phyloP scores from a whole-genome alignment of 2,329 filamentous ascomycete genomes.

The Pezicula radicicola region DNA sequence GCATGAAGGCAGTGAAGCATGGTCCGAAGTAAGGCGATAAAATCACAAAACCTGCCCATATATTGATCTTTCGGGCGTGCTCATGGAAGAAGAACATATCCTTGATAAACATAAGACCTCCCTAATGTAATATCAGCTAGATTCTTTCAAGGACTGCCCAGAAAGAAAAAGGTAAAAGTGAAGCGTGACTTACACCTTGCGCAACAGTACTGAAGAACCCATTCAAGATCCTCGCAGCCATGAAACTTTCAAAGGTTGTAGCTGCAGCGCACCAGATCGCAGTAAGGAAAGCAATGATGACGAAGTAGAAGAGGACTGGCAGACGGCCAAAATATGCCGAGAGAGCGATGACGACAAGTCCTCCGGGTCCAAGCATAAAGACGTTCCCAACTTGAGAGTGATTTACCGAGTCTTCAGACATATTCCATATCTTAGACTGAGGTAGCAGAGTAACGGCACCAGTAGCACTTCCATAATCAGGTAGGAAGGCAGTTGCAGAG shows the following conservation, averaged over 20 bases:
- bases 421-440: slow-evolving; percentile 32
- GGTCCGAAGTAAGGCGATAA: slow-evolving; percentile 43
- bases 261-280: slow-evolving; percentile 10
- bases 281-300: slow-evolving; percentile 6
- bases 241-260: slow-evolving; percentile 9
- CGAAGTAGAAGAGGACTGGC: slow-evolving; percentile 28
- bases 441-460: slow-evolving; percentile 6
- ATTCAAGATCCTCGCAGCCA: slow-evolving; percentile 18
- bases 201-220: slow-evolving; percentile 19
- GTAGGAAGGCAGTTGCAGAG: slow-evolving; percentile 17
- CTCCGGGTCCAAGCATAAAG: slow-evolving; percentile 13
- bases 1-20: slow-evolving; percentile 24
- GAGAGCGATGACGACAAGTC: slow-evolving; percentile 3
- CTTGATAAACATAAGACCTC: slow-evolving; percentile 50
- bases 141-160: too few relatives aligned
- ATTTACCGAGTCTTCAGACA: slow-evolving; percentile 35
- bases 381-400: slow-evolving; percentile 37
- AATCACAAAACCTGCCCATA: slow-evolving; percentile 41
- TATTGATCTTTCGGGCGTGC: slow-evolving; percentile 42
- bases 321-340: slow-evolving; percentile 9
- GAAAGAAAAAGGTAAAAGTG: too few relatives aligned
- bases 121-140: background rate
- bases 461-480: slow-evolving; percentile 31
- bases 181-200: slow-evolving; percentile 11
- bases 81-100: slow-evolving; percentile 61